A percentile compares a stretch with the other conserved stretches of the same genome.
phyloP scores from a whole-genome alignment of 805 yeast species.

The Suhomyces canberraensis region DNA sequence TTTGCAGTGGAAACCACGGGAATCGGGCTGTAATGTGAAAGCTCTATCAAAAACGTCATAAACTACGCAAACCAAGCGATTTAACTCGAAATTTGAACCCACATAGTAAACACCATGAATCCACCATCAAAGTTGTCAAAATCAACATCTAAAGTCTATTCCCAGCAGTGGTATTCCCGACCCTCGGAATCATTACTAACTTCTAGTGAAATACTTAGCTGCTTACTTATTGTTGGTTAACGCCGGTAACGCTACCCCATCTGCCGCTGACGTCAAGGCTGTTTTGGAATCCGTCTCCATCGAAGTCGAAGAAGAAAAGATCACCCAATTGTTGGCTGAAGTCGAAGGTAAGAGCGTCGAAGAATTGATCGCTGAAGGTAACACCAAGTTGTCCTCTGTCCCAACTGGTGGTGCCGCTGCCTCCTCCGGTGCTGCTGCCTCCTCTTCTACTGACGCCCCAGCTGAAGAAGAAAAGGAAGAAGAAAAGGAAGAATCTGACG shows the following conservation, averaged over 20 bases:
- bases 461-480: constrained; percentile 26
- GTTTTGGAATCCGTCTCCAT: constrained; percentile 40
- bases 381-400: constrained; percentile 34
- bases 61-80: neutral
- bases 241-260: constrained; percentile 46
- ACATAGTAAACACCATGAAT: neutral
- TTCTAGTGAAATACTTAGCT: constrained; percentile 44
- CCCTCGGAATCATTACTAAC: constrained; percentile 21
- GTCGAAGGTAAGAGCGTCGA: constrained; percentile 35
- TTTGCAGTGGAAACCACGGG: too few species aligned
- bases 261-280: constrained; percentile 39
- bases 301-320: constrained; percentile 34
- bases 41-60: too few species aligned
- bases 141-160: too few species aligned
- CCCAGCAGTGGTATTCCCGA: too few species aligned
- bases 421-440: constrained; percentile 23
- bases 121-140: too few species aligned
- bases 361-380: constrained; percentile 37
- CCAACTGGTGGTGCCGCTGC: constrained; percentile 34
- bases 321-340: constrained; percentile 33
- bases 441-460: constrained; percentile 24
- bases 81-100: neutral
- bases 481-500: constrained; percentile 24
- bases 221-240: constrained; percentile 46
- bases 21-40: too few species aligned